Evolutionary conservation across 768 basidiomycete species (phyloP).

Genomic region (Tulasnella sp.): DNA sequence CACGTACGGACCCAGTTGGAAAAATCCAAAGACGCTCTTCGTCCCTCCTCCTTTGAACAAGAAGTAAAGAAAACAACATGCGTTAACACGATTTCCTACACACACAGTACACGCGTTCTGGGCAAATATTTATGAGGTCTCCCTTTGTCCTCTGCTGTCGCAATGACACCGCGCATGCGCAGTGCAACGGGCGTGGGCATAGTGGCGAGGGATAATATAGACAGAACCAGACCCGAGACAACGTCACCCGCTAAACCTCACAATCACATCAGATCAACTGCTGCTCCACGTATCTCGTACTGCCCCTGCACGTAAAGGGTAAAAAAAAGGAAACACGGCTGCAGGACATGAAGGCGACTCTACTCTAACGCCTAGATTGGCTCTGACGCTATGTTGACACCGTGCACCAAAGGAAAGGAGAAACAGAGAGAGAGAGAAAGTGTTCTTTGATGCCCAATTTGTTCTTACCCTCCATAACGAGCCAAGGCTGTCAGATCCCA

Average conservation of each 20-base stretch:
- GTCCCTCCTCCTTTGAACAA: too few species aligned
- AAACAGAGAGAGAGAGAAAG: neutral
- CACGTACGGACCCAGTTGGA: too few species aligned
- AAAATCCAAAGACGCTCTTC: too few species aligned
- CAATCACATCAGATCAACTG: neutral
- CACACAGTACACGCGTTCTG: neutral
- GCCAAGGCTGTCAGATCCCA: neutral
- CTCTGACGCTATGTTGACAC: neutral
- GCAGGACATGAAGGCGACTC: neutral
- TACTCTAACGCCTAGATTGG: neutral
- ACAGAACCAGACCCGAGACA: neutral
- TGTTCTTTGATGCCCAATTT: neutral
- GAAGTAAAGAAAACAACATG: neutral
- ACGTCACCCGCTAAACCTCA: neutral
- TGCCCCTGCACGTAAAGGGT: neutral
- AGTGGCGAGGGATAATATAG: neutral
- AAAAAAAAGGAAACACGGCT: neutral
- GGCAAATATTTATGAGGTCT: neutral
- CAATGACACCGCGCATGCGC: neutral
- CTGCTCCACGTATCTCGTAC: neutral
- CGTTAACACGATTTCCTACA: too few species aligned
- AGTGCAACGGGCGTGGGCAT: neutral
- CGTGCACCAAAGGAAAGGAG: neutral
- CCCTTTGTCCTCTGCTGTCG: neutral
- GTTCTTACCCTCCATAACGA: neutral